phyloP scores from a whole-genome alignment of 2,329 filamentous ascomycete species.

The Albifimbria verrucaria region DNA sequence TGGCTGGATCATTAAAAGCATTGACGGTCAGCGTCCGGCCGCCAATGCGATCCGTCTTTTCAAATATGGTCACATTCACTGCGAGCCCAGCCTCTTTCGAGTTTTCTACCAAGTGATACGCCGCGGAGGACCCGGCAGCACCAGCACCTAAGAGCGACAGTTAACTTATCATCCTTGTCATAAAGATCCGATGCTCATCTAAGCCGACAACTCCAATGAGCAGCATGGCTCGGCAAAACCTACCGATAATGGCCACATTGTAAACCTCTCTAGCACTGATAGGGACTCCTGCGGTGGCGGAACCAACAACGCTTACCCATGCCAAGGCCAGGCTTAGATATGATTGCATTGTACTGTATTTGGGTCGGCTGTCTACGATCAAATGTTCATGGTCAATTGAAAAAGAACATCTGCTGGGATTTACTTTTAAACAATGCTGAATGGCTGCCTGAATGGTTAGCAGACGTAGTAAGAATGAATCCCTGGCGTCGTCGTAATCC shows the following conservation, averaged over 20 bases:
- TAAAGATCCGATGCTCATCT: too few relatives aligned
- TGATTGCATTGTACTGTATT: constrained; percentile 16
- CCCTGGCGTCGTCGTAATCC: too few relatives aligned
- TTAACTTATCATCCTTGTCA: too few relatives aligned
- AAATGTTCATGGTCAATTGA: constrained; percentile 6
- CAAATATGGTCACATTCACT: constrained; percentile 83
- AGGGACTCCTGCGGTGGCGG: constrained; percentile 7
- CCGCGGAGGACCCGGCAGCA: constrained; percentile 80
- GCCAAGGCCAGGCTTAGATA: constrained; percentile 12
- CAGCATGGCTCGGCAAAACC: constrained; percentile 11
- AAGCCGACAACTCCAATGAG: too few relatives aligned
- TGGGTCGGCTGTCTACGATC: too few relatives aligned
- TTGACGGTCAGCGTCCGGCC: constrained; percentile 85
- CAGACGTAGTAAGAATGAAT: too few relatives aligned
- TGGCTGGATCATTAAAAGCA: constrained; percentile 62
- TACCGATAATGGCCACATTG: constrained; percentile 35
- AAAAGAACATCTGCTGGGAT: constrained; percentile 5
- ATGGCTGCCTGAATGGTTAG: too few relatives aligned
- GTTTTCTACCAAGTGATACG: constrained; percentile 76
- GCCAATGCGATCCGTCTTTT: constrained; percentile 73
- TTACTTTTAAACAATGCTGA: too few relatives aligned
- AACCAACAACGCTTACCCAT: constrained; percentile 13
- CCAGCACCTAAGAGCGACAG: constrained; percentile 74
- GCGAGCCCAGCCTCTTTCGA: constrained; percentile 57
- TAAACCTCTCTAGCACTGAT: constrained; percentile 16